These are phyloP conservation scores for Pseudogymnoascus sp. DNA, from an alignment of 2,329 filamentous ascomycete species.

Conservation along the genomic window DNA sequence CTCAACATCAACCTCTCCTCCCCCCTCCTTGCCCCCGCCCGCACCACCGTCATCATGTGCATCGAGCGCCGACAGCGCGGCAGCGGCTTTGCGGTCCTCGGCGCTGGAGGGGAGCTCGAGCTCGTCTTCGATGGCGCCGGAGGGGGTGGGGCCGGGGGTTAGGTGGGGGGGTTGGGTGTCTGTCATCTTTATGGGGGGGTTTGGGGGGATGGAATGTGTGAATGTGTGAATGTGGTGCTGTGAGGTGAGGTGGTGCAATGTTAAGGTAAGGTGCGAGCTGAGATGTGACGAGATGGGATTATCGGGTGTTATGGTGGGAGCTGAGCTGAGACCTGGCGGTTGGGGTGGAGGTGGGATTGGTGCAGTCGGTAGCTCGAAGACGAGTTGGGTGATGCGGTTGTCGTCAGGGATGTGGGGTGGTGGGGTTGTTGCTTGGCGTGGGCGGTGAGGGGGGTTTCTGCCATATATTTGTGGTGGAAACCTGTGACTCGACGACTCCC, in stretches of 20 bases:
- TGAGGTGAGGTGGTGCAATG: not conserved
- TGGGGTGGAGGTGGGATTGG: not conserved
- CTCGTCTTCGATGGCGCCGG: slow-evolving; percentile 51
- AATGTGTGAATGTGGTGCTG: not conserved
- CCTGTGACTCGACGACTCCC: not conserved
- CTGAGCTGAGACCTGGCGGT: not conserved
- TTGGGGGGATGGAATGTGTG: too few relatives aligned
- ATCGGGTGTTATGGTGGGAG: not conserved
- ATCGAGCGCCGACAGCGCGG: slow-evolving; percentile 64
- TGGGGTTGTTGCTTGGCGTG: not conserved
- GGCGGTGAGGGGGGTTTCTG: not conserved
- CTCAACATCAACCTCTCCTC: slow-evolving; percentile 50
- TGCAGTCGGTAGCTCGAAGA: not conserved
- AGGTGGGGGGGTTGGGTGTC: slow-evolving; percentile 50
- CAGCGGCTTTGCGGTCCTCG: slow-evolving; percentile 69
- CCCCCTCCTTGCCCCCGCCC: slow-evolving; percentile 24
- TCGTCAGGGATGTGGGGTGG: not conserved
- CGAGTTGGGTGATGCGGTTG: not conserved
- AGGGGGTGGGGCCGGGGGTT: slow-evolving; percentile 47
- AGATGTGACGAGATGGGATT: not conserved
- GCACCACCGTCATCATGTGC: slow-evolving; percentile 37
- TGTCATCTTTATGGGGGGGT: slow-evolving; percentile 39
- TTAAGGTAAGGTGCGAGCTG: not conserved
- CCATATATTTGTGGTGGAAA: not conserved
- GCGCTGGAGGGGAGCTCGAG: slow-evolving; percentile 44